Evolutionary conservation across 2,329 filamentous ascomycete species (phyloP).

Genomic region (Penicillium sp.): DNA sequence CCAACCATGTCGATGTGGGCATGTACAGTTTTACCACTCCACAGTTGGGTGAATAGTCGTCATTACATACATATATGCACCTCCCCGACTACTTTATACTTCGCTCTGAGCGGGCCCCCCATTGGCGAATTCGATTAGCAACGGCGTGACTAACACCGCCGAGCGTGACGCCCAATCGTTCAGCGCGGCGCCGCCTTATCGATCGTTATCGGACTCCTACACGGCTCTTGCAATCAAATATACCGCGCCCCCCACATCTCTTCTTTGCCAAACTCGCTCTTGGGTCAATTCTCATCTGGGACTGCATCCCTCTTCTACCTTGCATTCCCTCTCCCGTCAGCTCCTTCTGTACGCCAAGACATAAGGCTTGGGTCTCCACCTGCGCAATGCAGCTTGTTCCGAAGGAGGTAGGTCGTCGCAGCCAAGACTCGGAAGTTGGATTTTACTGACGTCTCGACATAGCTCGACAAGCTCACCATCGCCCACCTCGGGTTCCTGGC

Average conservation of each 20-base stretch:
- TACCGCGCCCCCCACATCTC: constrained; percentile 21
- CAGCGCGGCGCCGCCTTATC: constrained; percentile 19
- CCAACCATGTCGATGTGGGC: no score
- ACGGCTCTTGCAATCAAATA: constrained; percentile 12
- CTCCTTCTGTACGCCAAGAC: constrained; percentile 18
- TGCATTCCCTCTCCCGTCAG: background rate
- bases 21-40: no score
- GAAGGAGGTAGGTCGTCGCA: constrained; percentile 41
- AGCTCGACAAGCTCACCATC: constrained; percentile 96
- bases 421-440: background rate
- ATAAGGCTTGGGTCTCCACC: constrained; percentile 22
- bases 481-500: constrained; percentile 84
- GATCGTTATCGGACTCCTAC: constrained; percentile 14
- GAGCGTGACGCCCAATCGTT: constrained; percentile 22
- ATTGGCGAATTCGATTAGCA: no score
- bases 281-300: background rate
- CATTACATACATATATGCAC: no score
- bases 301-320: background rate
- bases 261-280: background rate
- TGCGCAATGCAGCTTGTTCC: constrained; percentile 46
- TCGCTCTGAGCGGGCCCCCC: no score
- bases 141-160: constrained; percentile 25
- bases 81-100: no score
- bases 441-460: constrained; percentile 7
- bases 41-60: no score